phyloP scores from a whole-genome alignment of 495 filamentous ascomycete species.

The Annulohypoxylon maeteangense region DNA sequence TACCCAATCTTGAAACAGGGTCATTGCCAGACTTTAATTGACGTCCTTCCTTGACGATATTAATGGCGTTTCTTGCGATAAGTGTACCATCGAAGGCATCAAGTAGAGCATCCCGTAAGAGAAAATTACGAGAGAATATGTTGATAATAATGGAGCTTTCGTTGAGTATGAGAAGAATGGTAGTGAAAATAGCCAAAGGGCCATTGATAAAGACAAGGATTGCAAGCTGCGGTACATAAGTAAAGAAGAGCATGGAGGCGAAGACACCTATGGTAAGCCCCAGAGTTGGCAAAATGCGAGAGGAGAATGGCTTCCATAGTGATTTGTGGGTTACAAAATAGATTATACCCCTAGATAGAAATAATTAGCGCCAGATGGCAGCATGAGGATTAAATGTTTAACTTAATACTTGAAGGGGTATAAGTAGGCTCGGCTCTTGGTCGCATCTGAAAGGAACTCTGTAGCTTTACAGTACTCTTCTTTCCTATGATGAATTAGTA shows the following conservation, averaged over 20 bases:
- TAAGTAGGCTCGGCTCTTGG: conserved; percentile 78
- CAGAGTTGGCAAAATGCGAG: conserved; percentile 73
- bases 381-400: background rate
- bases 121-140: conserved; percentile 75
- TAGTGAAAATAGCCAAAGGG: conserved; percentile 81
- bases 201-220: conserved; percentile 85
- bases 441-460: conserved; percentile 67
- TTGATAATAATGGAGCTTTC: conserved; percentile 84
- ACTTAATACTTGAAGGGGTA: conserved; percentile 78
- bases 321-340: conserved; percentile 77
- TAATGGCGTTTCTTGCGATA: conserved; percentile 63
- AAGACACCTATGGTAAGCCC: conserved; percentile 75
- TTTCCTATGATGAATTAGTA: conserved; percentile 49
- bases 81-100: conserved; percentile 93
- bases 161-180: conserved; percentile 78
- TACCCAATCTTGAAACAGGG: conserved; percentile 76
- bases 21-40: conserved; percentile 70
- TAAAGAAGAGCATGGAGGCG: conserved; percentile 80
- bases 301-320: conserved; percentile 74
- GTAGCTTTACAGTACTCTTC: conserved; percentile 68
- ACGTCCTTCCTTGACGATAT: conserved; percentile 76
- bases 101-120: conserved; percentile 81
- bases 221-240: conserved; percentile 89
- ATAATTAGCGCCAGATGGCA: conserved; percentile 21
- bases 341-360: conserved; percentile 68